These are phyloP conservation scores for Hymenoscyphus occultus DNA, from an alignment of 2,329 filamentous ascomycete species.

Conservation along the genomic window DNA sequence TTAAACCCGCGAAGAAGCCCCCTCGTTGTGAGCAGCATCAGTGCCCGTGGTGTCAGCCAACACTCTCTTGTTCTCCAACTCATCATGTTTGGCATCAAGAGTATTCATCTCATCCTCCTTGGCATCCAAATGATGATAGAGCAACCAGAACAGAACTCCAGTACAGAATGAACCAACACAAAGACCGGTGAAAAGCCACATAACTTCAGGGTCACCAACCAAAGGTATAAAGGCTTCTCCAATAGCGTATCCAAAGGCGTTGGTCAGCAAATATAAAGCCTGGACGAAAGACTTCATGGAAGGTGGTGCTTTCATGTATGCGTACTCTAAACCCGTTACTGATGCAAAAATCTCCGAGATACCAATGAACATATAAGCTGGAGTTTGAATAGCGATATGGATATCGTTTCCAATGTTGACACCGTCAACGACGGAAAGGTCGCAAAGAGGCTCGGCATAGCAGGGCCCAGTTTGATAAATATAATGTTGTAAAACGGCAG, in stretches of 20 bases:
- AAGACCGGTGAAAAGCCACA: slow-evolving; percentile 37
- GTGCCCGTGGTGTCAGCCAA: slow-evolving; percentile 8
- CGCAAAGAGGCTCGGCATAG: slow-evolving; percentile 47
- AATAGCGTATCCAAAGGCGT: slow-evolving; percentile 53
- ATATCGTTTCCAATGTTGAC: slow-evolving; percentile 51
- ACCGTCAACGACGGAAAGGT: slow-evolving; percentile 43
- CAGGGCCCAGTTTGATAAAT: slow-evolving; percentile 60
- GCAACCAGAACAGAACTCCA: slow-evolving; percentile 25
- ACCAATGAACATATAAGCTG: slow-evolving; percentile 48
- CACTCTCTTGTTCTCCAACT: slow-evolving; percentile 18
- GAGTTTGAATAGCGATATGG: slow-evolving; percentile 45
- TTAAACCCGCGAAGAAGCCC: neutral
- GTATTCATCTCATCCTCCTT: slow-evolving; percentile 28
- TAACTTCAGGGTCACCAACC: slow-evolving; percentile 43
- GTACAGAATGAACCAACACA: slow-evolving; percentile 19
- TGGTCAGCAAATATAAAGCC: slow-evolving; percentile 66
- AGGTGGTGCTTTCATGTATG: slow-evolving; percentile 72
- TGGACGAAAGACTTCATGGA: slow-evolving; percentile 76
- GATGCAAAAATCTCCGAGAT: slow-evolving; percentile 57
- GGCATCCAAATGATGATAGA: slow-evolving; percentile 24
- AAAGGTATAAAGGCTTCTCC: slow-evolving; percentile 44
- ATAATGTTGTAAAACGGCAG: slow-evolving; percentile 54
- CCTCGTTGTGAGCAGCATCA: neutral
- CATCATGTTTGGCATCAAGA: slow-evolving; percentile 25
- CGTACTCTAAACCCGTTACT: slow-evolving; percentile 67